Percentiles rank a stretch among this genome's conserved stretches.
Evolutionary conservation across 345 rosid genomes (phyloP).

Genomic region (Isatis tinctoria): DNA sequence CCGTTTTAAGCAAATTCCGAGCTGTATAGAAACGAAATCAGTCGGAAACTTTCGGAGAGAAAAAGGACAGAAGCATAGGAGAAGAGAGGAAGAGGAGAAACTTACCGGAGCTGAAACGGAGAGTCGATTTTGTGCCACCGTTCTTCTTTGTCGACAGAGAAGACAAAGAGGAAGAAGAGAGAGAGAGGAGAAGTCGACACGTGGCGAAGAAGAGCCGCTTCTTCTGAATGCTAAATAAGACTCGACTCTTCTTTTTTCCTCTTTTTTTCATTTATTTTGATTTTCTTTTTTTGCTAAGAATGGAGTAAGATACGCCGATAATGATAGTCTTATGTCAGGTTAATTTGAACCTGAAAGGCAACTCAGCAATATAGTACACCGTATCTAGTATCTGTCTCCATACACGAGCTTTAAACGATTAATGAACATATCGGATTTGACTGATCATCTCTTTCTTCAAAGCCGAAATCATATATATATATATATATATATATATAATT

Average conservation of each 20-base stretch:
- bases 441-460: neutral
- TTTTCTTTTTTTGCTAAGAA: no score
- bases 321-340: neutral
- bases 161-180: no score
- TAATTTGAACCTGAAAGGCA: neutral
- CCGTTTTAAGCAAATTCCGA: neutral
- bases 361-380: neutral
- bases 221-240: no score
- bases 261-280: no score
- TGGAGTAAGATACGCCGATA: no score
- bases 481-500: neutral
- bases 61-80: no score
- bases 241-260: no score
- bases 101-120: constrained; percentile 24
- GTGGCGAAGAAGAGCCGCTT: no score
- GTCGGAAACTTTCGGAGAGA: no score
- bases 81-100: neutral
- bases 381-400: neutral
- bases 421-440: neutral
- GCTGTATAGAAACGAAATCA: neutral
- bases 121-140: neutral
- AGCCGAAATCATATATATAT: neutral
- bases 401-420: neutral
- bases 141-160: neutral
- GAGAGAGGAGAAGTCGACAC: no score